phyloP scores from a whole-genome alignment of 352 stramenopile species.

The Plasmopara viticola region DNA sequence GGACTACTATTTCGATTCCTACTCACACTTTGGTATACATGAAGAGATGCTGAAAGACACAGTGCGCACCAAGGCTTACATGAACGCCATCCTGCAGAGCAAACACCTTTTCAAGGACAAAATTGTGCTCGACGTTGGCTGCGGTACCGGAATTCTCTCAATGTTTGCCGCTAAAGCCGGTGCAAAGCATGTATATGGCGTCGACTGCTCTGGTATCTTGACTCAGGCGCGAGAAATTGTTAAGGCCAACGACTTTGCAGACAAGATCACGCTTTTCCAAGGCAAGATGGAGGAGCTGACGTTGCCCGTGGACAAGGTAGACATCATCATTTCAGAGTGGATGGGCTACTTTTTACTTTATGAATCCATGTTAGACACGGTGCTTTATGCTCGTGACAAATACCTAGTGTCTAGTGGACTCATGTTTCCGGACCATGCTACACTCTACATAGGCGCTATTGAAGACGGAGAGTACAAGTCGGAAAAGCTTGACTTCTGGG shows the following conservation, averaged over 20 bases:
- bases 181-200: slow-evolving; percentile 88
- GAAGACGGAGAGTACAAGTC: slow-evolving; percentile 94
- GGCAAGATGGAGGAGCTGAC: slow-evolving; percentile 91
- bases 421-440: slow-evolving; percentile 95
- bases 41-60: slow-evolving; percentile 98
- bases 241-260: slow-evolving; percentile 87
- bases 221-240: slow-evolving; percentile 94
- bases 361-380: slow-evolving; percentile 97
- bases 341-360: slow-evolving; percentile 98
- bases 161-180: slow-evolving; percentile 96
- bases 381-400: slow-evolving; percentile 94
- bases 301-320: slow-evolving; percentile 90
- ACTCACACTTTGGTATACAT: slow-evolving; percentile 98
- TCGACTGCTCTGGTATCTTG: slow-evolving; percentile 94
- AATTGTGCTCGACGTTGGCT: slow-evolving; percentile 95
- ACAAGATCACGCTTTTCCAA: slow-evolving; percentile 94
- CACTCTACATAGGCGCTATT: slow-evolving; percentile 93
- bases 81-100: slow-evolving; percentile 96
- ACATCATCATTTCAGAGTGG: slow-evolving; percentile 99
- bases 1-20: slow-evolving; percentile 99
- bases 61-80: slow-evolving; percentile 95
- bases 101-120: slow-evolving; percentile 96
- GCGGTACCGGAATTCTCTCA: slow-evolving; percentile 94
- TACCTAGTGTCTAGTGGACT: slow-evolving; percentile 90
- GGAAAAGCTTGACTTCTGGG: slow-evolving; percentile 96